Evolutionary conservation across 495 filamentous ascomycete genomes (phyloP), one percentile per base, ranked within the genome.

Genomic region (Polyplosphaeria fusca): DNA sequence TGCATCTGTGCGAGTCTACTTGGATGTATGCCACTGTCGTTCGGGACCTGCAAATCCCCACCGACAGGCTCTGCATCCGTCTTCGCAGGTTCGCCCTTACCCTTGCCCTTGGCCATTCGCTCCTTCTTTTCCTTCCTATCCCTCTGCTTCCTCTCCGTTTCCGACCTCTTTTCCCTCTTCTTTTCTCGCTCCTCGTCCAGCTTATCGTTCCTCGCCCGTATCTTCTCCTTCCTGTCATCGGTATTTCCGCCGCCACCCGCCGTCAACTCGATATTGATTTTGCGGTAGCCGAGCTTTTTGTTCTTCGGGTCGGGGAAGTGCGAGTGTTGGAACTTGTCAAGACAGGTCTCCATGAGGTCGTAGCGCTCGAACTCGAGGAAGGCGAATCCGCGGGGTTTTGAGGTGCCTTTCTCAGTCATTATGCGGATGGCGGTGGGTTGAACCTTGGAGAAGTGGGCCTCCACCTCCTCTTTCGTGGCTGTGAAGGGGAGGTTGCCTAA

Each of bases 361-460:
- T 82, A 95, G 43, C 81, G 75, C 54, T 83, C 86, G 63, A 98
- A 97, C 72, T 98, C 93, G 55, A 98, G 76, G 71, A 98, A 98
- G 3, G 89, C 93, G 59, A 86, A 87, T 26, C 93, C 93, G 62
- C 89, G 90, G 56, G 84, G 88, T 58, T 86, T 87, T 24, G 69
- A 72, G 47, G 85, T 78, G 38, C 81, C 77, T 61, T 85, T 86
- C 65, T 89, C 74, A 14, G 86, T 90, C 23, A 86, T 80, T 25
- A 89, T 81, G 1, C 93, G 88, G 47, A 96, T 77, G 11, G 79
- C 79, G 16, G 75, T 78, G 2, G 93, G 91, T 13, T 81, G 70
- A 49, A 95, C 80, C 51, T 85, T 79, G 24, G 81, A 76, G 66
- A 98, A 96, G 73, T 98, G 91, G 53, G 78, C 75, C 22, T 67